Evolutionary conservation across 768 basidiomycete species (phyloP), one percentile per base, ranked within the genome.

Genomic region (Zangia roseola): DNA sequence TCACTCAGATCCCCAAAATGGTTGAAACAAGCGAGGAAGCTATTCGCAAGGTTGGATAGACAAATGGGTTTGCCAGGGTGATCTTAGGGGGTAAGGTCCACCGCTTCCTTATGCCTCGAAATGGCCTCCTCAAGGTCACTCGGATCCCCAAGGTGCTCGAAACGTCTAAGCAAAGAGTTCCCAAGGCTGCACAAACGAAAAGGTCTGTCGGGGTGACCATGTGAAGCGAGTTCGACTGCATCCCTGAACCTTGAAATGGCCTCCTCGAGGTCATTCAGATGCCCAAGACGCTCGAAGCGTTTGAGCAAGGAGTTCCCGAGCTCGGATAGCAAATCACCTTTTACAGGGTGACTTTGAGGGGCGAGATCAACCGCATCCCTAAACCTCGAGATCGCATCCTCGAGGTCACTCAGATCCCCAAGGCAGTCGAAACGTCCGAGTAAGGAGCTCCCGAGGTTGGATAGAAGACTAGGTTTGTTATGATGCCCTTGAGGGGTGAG

Each of bases 381-480:
- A 13, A 48, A 41, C 8, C 47, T 40, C 5, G 43, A 33, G 25
- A 53, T 35, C 2, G 47, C 52, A 17, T 49, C 20, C 10, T 44
- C 47, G 10, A 53, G 47, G 26, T 49, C 47, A 37, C 24, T 14
- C 13, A 16, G 4, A 12, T 31, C 23, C 6, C 17, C 40, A 6
- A 43, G 19, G 6, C 6, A 17, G 30, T 34, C 7, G 17, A 47
- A 52, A 16, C 44, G 44, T n/a, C 19, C 5, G 17, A 49, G 12
- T 2, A 24, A 19, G 2, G 8, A 16, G 19, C n/a, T 40, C 2
- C 33, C 52, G 16, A 53, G 40, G 52, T 38, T 45, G 13, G 26
- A 9, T 10, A 28, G 26, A 28, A 9, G 9, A 28, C 26, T 6
- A 28, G 26, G 9, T 6, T 28, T 28, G 26, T 28, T 10, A 28